These are phyloP conservation scores for Neopestalotiopsis sp. DNA, from an alignment of 2,329 filamentous ascomycete species.

Conservation along the genomic window DNA sequence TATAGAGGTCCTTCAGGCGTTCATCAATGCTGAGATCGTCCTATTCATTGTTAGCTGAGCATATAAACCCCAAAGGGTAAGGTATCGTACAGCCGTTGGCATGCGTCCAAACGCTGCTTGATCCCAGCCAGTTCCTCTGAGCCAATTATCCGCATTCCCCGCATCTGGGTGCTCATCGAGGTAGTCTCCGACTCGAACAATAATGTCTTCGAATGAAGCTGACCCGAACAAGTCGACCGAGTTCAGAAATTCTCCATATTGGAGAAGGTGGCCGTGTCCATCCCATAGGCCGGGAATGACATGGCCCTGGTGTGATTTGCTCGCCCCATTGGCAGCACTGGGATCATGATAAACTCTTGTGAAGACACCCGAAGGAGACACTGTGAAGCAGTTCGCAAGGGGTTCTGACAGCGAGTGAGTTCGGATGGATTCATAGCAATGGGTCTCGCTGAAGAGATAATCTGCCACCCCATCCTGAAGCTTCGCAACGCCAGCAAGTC, in stretches of 20 bases:
- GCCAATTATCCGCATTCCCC: conserved; percentile 63
- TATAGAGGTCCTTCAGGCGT: conserved; percentile 58
- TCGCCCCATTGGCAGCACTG: conserved; percentile 32
- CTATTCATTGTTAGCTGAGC: conserved; percentile 35
- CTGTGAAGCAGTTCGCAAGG: conserved; percentile 59
- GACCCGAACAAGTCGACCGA: conserved; percentile 69
- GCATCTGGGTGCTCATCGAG: conserved; percentile 52
- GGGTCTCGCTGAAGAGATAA: conserved; percentile 34
- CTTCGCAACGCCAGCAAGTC: conserved; percentile 29
- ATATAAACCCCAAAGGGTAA: conserved; percentile 17
- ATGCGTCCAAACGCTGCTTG: conserved; percentile 68
- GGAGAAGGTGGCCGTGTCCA: conserved; percentile 70
- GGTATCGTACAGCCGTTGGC: conserved; percentile 62
- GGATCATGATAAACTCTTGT: conserved; percentile 48
- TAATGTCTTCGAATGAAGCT: conserved; percentile 58
- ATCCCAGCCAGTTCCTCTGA: conserved; percentile 74
- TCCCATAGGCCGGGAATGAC: conserved; percentile 74
- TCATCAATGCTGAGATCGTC: conserved; percentile 59
- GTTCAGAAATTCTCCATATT: conserved; percentile 71
- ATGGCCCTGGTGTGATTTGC: conserved; percentile 49
- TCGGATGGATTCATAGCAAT: conserved; percentile 50
- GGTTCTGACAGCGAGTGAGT: conserved; percentile 45
- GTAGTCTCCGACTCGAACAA: conserved; percentile 56
- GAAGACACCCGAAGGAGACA: conserved; percentile 55
- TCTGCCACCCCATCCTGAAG: conserved; percentile 27